Evolutionary conservation across 2,329 filamentous ascomycete genomes (phyloP).

Genomic region (Arthrobotrys sinensis): DNA sequence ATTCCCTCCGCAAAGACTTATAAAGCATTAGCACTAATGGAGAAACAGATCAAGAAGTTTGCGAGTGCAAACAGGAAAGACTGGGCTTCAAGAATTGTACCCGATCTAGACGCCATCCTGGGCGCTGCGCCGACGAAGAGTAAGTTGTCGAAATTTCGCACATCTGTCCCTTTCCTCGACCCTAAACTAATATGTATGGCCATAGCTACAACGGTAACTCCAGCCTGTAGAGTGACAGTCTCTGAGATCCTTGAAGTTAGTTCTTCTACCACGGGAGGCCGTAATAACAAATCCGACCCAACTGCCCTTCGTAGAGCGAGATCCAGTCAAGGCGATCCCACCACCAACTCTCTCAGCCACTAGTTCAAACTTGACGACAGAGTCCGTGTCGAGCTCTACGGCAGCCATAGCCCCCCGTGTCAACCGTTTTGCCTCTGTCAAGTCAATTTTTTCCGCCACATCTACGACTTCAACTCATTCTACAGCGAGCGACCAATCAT

Average conservation of each 20-base stretch:
- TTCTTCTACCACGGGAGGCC: too few species aligned
- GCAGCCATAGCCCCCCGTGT: too few species aligned
- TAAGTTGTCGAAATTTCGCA: constrained; percentile 18
- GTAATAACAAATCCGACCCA: too few species aligned
- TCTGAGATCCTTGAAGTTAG: too few species aligned
- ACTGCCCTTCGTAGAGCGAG: too few species aligned
- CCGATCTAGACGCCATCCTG: constrained; percentile 53
- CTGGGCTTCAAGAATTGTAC: constrained; percentile 42
- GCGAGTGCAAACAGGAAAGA: not conserved
- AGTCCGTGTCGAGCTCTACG: too few species aligned
- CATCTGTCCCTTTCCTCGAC: not conserved
- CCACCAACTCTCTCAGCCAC: not conserved
- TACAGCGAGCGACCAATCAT: too few species aligned
- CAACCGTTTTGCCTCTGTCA: not conserved
- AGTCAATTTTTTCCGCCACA: not conserved
- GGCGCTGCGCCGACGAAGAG: constrained; percentile 39
- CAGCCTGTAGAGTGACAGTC: too few species aligned
- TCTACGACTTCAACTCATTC: not conserved
- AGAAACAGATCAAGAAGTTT: constrained; percentile 53
- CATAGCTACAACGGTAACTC: constrained; percentile 39
- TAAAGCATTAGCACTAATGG: not conserved
- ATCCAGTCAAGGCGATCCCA: too few species aligned
- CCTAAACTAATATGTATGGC: not conserved
- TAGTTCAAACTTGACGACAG: constrained; percentile 1
- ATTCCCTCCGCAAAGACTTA: not conserved